Evolutionary conservation across 768 basidiomycete genomes (phyloP), one percentile per base, ranked within the genome.

Genomic region (Termitomyces eurrhizus): DNA sequence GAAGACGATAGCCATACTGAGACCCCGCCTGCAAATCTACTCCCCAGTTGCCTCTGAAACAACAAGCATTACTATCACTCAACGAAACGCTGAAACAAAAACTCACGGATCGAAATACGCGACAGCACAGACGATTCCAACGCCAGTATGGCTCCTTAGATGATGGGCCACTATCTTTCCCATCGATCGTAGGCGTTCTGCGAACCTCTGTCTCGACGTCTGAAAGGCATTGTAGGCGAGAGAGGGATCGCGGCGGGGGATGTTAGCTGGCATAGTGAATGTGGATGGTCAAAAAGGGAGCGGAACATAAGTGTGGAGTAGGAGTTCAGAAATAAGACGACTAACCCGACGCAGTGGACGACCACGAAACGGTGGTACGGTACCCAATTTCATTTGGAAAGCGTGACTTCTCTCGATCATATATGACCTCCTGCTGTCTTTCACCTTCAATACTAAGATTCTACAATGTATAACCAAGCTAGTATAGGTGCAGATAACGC

Each of bases 1-100:
- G 81, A 14, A 95, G 79, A 61, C 83, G 83, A 73, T 96, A 97
- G 0, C 95, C 94, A 69, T 82, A 95, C 58, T 86, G 72, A 21
- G 90, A 89, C 11, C 93, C 93, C 1, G 93, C 93, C 72, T 92
- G 88, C 8, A 95, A 76, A 74, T 95, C 93, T 16, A 94, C 93
- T 18, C 89, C 85, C 93, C 93, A 94, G 68, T 95, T 95, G 33
- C 93, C 91, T 21, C 88, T 89, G 52, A 16, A 52, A 52, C 3
- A n/a, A 44, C 29, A 14, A 7, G 11, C 7, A 26, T 52, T 52
- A 57, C 24, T 54, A 18, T 11, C 14, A 21, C n/a, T 26, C 14
- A 13, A n/a, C 18, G 41, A 32, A 26, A 56, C 33, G n/a, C 7
- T n/a, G 5, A 18, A 35, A 1, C 0, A 49, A n/a, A 56, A 37